Evolutionary conservation across 768 basidiomycete genomes (phyloP).

Genomic region (Phylloporus scabripes): DNA sequence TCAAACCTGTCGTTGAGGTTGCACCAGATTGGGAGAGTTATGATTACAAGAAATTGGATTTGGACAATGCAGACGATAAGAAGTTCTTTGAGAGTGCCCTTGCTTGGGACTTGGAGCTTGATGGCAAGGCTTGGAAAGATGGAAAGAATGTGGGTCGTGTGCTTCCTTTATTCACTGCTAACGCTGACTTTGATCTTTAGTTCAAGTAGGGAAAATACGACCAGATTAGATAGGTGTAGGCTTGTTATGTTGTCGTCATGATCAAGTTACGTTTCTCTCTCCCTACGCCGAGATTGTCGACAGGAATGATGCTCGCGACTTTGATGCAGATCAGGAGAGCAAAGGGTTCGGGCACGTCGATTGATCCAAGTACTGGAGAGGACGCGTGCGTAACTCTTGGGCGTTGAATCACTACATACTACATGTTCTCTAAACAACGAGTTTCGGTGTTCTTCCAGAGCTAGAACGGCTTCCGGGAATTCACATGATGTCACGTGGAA

Average conservation of each 20-base stretch:
- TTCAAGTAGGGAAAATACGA: conserved; percentile 18
- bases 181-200: conserved; percentile 7
- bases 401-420: no score
- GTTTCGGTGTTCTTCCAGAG: no score
- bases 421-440: no score
- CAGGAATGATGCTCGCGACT: not conserved
- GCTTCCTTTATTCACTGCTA: not conserved
- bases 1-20: conserved; percentile 61
- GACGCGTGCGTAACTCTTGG: not conserved
- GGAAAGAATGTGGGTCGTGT: conserved; percentile 75
- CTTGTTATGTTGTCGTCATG: conserved; percentile 9
- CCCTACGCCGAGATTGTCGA: not conserved
- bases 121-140: conserved; percentile 88
- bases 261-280: conserved; percentile 2
- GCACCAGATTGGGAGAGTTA: conserved; percentile 95
- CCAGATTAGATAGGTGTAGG: conserved; percentile 24
- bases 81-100: conserved; percentile 88
- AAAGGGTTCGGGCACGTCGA: no score
- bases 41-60: conserved; percentile 69
- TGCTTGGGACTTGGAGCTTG: conserved; percentile 89
- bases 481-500: not conserved
- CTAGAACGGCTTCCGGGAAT: no score
- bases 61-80: conserved; percentile 70
- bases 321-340: not conserved
- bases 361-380: not conserved